Base-by-base conservation (phyloP, 2,329 filamentous ascomycete genomes). In the Hawksworthiomyces lignivorus region DNA sequence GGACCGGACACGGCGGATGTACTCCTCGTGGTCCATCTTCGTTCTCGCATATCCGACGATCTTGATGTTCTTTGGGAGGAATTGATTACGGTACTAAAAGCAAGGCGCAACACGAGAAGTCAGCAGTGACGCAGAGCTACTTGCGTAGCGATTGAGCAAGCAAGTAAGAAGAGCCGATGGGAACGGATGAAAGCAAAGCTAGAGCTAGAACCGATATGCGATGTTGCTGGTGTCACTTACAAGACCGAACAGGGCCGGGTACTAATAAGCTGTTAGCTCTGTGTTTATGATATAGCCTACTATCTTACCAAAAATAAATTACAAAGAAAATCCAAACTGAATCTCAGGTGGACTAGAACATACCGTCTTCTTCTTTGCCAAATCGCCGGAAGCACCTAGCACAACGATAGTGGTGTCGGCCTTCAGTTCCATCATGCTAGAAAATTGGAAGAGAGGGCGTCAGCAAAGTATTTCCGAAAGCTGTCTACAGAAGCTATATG, bases 331-430 rank as follows among this genome's bases (percentile, higher is more conserved):
- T n/a, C n/a, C n/a, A n/a, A n/a, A n/a, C n/a, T n/a, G n/a, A n/a
- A n/a, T n/a, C n/a, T n/a, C n/a, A n/a, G n/a, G n/a, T n/a, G n/a
- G n/a, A n/a, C n/a, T n/a, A n/a, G n/a, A 46, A 39, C 46, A 39
- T 69, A 94, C 88, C 34, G 92, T 98, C 82, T 98, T 98, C 83
- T 98, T 98, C 78, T 98, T 98, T 39, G 92, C 92, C 54, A 98
- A 72, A 74, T 98, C 92, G 58, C 92, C 92, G 40, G 92, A 98
- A 52, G 92, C 92, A 59, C 92, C 92, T 54, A 98, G 82, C 57
- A 98, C 92, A 58, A 98, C 78, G 58, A 98, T 94, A 61, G 89
- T 79, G 52, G 92, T 98, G 76, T 98, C 94, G 61, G 97, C 87
- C 76, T 96, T 98, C 61, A 98, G 82, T 79, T 98, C 92, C 67